Conservation (phyloP, 495 filamentous ascomycete genomes). For the Xylaria scruposa region DNA sequence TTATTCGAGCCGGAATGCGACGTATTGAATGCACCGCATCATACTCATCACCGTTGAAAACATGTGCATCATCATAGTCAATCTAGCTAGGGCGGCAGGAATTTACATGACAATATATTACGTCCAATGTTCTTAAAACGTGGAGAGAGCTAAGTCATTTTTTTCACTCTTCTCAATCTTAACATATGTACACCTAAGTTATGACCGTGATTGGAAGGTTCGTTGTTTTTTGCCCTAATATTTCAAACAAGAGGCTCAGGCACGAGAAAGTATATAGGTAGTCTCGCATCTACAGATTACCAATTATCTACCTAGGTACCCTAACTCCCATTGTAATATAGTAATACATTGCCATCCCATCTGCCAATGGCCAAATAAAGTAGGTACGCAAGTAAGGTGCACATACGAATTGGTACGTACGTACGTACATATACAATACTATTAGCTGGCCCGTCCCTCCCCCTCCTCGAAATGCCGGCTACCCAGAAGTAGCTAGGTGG, state of each 20-base stretch:
- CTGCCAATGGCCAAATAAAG: background rate
- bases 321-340: too few relatives aligned
- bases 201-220: too few relatives aligned
- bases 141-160: background rate
- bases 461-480: background rate
- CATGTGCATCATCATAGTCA: background rate
- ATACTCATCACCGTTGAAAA: background rate
- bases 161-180: background rate
- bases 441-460: background rate
- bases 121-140: background rate
- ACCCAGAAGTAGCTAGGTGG: background rate
- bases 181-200: background rate
- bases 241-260: too few relatives aligned
- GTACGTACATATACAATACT: too few relatives aligned
- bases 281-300: too few relatives aligned
- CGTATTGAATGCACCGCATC: slow-evolving; percentile 6
- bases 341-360: background rate
- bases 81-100: background rate
- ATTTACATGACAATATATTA: background rate
- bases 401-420: too few relatives aligned
- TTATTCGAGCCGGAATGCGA: slow-evolving; percentile 18
- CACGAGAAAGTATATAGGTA: background rate
- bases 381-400: too few relatives aligned
- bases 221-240: too few relatives aligned
- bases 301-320: too few relatives aligned